phyloP scores from a whole-genome alignment of 768 basidiomycete genomes.

The Paxillus ammoniavirescens region DNA sequence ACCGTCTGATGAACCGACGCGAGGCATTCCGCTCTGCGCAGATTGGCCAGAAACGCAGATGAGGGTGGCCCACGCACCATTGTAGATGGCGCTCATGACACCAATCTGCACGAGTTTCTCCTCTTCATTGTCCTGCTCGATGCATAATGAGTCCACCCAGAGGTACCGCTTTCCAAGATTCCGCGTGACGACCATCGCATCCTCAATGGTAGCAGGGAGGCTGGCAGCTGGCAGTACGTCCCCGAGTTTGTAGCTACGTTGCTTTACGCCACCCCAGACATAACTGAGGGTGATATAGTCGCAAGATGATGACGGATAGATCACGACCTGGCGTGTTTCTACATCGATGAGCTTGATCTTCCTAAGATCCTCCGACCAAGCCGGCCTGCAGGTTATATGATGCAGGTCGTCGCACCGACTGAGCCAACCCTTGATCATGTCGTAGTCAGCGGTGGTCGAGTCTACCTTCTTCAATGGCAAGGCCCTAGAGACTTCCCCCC shows the following conservation, averaged over 20 bases:
- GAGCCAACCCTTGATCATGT: slow-evolving; percentile 8
- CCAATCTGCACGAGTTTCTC: slow-evolving; percentile 12
- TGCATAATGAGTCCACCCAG: slow-evolving; percentile 20
- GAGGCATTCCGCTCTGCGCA: slow-evolving; percentile 12
- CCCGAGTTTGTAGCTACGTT: slow-evolving; percentile 10
- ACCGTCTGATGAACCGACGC: slow-evolving; percentile 6
- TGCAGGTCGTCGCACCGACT: slow-evolving; percentile 7
- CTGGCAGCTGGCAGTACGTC: slow-evolving; percentile 1
- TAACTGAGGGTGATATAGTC: slow-evolving; percentile 16
- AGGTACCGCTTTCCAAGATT: slow-evolving; percentile 13
- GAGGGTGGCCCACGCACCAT: slow-evolving; percentile 12
- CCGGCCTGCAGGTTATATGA: slow-evolving; percentile 4
- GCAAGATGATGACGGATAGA: slow-evolving; percentile 4
- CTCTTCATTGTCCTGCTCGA: slow-evolving; percentile 6
- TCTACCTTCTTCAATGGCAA: slow-evolving; percentile 12
- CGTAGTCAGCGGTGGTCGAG: not conserved
- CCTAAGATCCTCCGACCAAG: slow-evolving; percentile 3
- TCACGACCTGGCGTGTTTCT: slow-evolving; percentile 6
- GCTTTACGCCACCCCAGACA: slow-evolving; percentile 13
- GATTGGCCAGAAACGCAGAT: slow-evolving; percentile 6
- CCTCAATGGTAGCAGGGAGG: slow-evolving; percentile 17
- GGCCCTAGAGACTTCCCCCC: not conserved
- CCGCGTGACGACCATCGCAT: slow-evolving; percentile 14
- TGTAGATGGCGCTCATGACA: slow-evolving; percentile 18
- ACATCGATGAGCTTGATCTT: slow-evolving; percentile 10